phyloP scores from a whole-genome alignment of 768 basidiomycete genomes.

The Mycena vulgaris region DNA sequence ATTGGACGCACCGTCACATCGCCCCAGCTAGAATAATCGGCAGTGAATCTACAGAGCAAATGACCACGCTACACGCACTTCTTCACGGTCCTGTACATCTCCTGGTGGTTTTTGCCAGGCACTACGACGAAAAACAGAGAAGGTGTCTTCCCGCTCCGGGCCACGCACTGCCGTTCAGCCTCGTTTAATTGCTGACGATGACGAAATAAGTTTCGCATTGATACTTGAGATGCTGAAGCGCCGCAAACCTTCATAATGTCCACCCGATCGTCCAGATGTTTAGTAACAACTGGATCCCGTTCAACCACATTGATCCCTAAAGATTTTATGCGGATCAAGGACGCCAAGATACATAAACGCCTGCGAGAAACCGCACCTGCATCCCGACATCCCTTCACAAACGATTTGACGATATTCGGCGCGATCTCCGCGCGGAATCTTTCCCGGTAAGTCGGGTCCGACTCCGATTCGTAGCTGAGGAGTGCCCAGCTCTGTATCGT shows the following conservation, averaged over 20 bases:
- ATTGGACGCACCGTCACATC: slow-evolving; percentile 65
- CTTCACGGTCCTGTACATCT: slow-evolving; percentile 79
- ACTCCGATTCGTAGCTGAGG: slow-evolving; percentile 74
- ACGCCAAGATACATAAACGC: too few relatives aligned
- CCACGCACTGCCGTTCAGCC: slow-evolving; percentile 73
- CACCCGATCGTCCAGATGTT: neutral
- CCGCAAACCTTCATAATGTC: neutral
- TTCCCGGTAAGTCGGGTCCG: too few relatives aligned
- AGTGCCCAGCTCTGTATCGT: slow-evolving; percentile 72
- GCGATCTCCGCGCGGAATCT: too few relatives aligned
- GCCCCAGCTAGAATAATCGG: slow-evolving; percentile 69
- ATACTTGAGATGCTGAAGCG: too few relatives aligned
- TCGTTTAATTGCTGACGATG: neutral
- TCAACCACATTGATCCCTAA: neutral
- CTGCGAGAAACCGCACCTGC: slow-evolving; percentile 65
- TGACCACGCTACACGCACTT: slow-evolving; percentile 68
- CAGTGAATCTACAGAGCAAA: neutral
- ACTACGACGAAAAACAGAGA: slow-evolving; percentile 76
- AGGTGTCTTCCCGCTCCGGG: slow-evolving; percentile 59
- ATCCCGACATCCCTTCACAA: slow-evolving; percentile 62
- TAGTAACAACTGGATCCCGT: neutral
- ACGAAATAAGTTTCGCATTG: neutral
- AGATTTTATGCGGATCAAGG: too few relatives aligned
- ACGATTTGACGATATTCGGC: slow-evolving; percentile 67
- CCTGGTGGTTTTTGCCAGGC: slow-evolving; percentile 79